Evolutionary conservation across 352 stramenopile species (phyloP).

Genomic region (Phytopythium vexans): DNA sequence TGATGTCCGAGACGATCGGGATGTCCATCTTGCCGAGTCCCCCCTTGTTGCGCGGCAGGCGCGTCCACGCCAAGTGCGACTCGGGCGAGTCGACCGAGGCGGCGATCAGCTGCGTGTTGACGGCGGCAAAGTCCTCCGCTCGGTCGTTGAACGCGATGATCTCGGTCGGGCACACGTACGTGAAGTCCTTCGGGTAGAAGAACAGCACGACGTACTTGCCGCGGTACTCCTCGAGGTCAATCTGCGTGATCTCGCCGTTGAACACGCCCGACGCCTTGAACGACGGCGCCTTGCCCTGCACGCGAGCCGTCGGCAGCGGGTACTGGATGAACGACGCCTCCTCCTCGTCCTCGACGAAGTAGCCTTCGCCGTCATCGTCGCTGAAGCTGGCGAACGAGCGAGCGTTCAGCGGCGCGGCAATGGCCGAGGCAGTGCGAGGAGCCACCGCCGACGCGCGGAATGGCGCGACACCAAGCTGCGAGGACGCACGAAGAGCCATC

Average conservation of each 20-base stretch:
- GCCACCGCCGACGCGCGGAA: constrained; percentile 7
- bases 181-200: constrained; percentile 92
- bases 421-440: not conserved
- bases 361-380: constrained; percentile 46
- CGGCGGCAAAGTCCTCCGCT: constrained; percentile 70
- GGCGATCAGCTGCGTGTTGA: constrained; percentile 89
- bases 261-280: constrained; percentile 79
- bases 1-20: constrained; percentile 91
- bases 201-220: constrained; percentile 90
- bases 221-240: constrained; percentile 80
- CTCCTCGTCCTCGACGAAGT: constrained; percentile 58
- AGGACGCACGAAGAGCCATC: constrained; percentile 2
- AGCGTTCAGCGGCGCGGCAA: constrained; percentile 6
- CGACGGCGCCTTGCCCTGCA: constrained; percentile 60
- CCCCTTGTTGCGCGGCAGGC: constrained; percentile 86
- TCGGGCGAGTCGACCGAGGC: constrained; percentile 89
- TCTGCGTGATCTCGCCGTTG: constrained; percentile 80
- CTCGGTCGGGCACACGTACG: constrained; percentile 89
- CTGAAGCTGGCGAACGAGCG: constrained; percentile 42
- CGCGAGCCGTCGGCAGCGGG: constrained; percentile 43
- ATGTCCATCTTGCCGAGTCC: constrained; percentile 92
- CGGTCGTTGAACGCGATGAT: constrained; percentile 91
- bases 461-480: not conserved
- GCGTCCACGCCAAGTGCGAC: constrained; percentile 89
- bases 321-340: constrained; percentile 84